Evolutionary conservation across 768 basidiomycete species (phyloP).

Genomic region (Mycena latifolia): DNA sequence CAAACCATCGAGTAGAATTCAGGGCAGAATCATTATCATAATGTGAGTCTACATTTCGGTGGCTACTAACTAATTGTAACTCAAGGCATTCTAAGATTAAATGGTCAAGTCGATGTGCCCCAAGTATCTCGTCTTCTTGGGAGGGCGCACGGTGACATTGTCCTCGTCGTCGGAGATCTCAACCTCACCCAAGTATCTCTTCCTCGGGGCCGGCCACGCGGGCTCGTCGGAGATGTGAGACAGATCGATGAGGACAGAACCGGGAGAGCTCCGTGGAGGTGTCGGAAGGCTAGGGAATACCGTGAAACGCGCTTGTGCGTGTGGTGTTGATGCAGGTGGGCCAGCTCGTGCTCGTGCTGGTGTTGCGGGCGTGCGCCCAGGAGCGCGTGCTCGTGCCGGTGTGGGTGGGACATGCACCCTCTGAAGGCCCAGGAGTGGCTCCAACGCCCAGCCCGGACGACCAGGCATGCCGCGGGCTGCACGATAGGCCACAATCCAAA

Average conservation of each 20-base stretch:
- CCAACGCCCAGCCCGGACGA: slow-evolving; percentile 19
- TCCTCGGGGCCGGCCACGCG: background rate
- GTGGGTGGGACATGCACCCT: background rate
- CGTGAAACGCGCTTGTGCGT: too few relatives aligned
- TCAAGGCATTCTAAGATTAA: too few relatives aligned
- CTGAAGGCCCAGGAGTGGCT: slow-evolving; percentile 16
- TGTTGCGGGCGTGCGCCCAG: background rate
- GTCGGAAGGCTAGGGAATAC: too few relatives aligned
- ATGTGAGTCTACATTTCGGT: too few relatives aligned
- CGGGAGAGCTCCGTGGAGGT: slow-evolving; percentile 10
- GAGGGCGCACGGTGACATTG: background rate
- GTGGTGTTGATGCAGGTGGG: background rate
- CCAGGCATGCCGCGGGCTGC: slow-evolving; percentile 8
- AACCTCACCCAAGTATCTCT: background rate
- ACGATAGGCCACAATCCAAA: background rate
- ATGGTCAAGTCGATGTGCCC: background rate
- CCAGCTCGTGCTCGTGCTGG: background rate
- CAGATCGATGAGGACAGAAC: background rate
- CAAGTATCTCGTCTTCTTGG: background rate
- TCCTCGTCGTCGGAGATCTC: background rate
- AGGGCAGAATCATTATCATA: too few relatives aligned
- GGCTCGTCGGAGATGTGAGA: background rate
- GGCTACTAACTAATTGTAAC: too few relatives aligned
- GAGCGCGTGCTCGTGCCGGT: background rate
- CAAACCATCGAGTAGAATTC: too few relatives aligned